phyloP scores from a whole-genome alignment of 768 basidiomycete genomes.

The Lactarius tabidus region DNA sequence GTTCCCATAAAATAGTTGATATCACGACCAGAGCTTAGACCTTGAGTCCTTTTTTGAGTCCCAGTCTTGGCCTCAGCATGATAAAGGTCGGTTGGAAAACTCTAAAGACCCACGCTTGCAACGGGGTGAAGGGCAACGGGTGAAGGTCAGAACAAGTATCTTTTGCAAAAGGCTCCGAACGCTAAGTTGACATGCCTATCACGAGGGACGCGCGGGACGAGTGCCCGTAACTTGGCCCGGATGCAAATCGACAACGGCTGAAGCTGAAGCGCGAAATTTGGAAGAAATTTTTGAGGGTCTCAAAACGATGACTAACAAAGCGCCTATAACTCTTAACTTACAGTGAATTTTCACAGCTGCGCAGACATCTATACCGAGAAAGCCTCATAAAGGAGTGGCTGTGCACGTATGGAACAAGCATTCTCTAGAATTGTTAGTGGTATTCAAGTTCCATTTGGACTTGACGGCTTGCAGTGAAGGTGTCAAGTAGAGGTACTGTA shows the following conservation, averaged over 20 bases:
- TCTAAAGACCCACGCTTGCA: neutral
- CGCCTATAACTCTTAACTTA: neutral
- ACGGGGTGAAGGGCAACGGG: neutral
- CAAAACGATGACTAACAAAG: neutral
- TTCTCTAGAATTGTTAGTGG: too few relatives aligned
- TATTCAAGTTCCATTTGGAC: too few relatives aligned
- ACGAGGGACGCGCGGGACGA: neutral
- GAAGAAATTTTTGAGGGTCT: neutral
- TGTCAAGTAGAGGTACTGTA: too few relatives aligned
- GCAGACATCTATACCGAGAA: too few relatives aligned
- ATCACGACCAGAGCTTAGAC: neutral
- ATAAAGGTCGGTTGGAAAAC: neutral
- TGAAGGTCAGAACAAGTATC: too few relatives aligned
- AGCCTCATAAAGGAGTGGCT: too few relatives aligned
- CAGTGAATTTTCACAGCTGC: too few relatives aligned
- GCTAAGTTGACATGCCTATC: neutral
- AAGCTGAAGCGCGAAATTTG: too few relatives aligned
- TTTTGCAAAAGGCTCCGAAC: neutral
- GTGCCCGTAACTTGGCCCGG: neutral
- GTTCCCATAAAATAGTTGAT: neutral
- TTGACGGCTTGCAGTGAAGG: too few relatives aligned
- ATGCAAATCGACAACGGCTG: too few relatives aligned
- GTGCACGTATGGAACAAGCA: too few relatives aligned
- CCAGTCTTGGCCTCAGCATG: neutral
- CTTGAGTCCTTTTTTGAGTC: neutral